Conservation (phyloP, 2,329 filamentous ascomycete genomes). For the Colletotrichum sublineola region DNA sequence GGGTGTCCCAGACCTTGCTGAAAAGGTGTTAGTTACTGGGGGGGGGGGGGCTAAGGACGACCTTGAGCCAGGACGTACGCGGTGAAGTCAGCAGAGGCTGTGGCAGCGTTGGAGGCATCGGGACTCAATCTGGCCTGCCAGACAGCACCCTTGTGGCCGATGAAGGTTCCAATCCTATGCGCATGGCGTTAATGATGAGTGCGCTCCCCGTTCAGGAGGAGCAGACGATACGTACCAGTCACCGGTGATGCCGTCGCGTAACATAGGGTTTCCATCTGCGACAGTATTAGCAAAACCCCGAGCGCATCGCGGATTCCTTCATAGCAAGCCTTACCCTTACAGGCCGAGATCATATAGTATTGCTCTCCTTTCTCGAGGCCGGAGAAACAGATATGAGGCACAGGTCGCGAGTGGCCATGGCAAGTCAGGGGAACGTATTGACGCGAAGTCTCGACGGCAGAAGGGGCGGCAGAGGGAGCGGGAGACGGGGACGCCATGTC, state of each 20-base stretch:
- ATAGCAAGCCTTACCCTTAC: slow-evolving; percentile 75
- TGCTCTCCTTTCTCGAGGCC: slow-evolving; percentile 83
- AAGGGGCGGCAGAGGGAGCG: slow-evolving; percentile 6
- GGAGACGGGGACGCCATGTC: slow-evolving; percentile 28
- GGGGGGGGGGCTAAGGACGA: too few relatives aligned
- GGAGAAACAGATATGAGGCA: slow-evolving; percentile 93
- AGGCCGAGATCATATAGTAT: slow-evolving; percentile 94
- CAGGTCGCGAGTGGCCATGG: slow-evolving; percentile 92
- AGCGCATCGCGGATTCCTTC: slow-evolving; percentile 13
- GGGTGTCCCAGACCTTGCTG: slow-evolving; percentile 97
- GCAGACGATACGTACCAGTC: slow-evolving; percentile 75
- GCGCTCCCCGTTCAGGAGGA: background rate
- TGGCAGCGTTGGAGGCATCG: slow-evolving; percentile 89
- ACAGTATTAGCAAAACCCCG: slow-evolving; percentile 45
- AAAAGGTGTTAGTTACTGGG: slow-evolving; percentile 33
- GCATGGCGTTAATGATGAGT: slow-evolving; percentile 58
- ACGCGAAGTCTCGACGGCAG: slow-evolving; percentile 47
- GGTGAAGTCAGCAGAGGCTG: slow-evolving; percentile 95
- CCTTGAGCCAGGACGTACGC: slow-evolving; percentile 70
- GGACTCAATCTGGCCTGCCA: slow-evolving; percentile 95
- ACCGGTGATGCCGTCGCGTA: slow-evolving; percentile 94
- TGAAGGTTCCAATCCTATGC: slow-evolving; percentile 95
- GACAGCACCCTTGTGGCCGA: slow-evolving; percentile 97
- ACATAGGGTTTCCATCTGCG: slow-evolving; percentile 96
- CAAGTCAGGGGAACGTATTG: slow-evolving; percentile 91